A percentile compares a stretch with the other conserved stretches of the same genome.
phyloP scores from a whole-genome alignment of 768 basidiomycete species.

The Boletus eberwhitei region DNA sequence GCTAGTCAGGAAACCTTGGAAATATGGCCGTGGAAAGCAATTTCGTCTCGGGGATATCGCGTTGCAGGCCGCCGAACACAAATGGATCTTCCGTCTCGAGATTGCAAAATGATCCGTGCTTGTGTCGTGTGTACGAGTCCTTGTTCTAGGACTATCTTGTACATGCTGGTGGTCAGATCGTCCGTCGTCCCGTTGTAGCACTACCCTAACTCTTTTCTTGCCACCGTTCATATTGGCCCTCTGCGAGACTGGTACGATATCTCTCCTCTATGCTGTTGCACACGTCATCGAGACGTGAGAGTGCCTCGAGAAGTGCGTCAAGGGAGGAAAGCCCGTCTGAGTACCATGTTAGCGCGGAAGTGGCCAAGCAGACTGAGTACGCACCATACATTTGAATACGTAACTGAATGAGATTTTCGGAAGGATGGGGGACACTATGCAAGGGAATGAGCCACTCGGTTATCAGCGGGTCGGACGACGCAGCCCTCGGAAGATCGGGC shows the following conservation, averaged over 20 bases:
- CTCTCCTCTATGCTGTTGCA: constrained; percentile 67
- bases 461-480: background rate
- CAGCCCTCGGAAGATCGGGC: background rate
- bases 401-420: constrained; percentile 92
- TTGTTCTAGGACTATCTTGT: background rate
- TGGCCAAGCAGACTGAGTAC: constrained; percentile 30
- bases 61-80: constrained; percentile 23
- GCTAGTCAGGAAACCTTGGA: constrained; percentile 26
- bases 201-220: constrained; percentile 55
- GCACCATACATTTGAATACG: constrained; percentile 99
- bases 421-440: constrained; percentile 76
- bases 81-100: constrained; percentile 27
- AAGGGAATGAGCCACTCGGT: background rate
- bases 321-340: constrained; percentile 86
- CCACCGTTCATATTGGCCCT: constrained; percentile 61
- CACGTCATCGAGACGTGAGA: constrained; percentile 74
- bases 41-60: constrained; percentile 20
- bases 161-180: background rate
- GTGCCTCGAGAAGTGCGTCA: constrained; percentile 70
- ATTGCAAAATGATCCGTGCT: background rate
- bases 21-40: constrained; percentile 26
- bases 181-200: background rate
- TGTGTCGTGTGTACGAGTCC: background rate
- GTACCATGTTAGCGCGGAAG: background rate
- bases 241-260: constrained; percentile 58